Base-by-base conservation (phyloP, 2,329 filamentous ascomycete species). In the Metarhizium sp. region DNA sequence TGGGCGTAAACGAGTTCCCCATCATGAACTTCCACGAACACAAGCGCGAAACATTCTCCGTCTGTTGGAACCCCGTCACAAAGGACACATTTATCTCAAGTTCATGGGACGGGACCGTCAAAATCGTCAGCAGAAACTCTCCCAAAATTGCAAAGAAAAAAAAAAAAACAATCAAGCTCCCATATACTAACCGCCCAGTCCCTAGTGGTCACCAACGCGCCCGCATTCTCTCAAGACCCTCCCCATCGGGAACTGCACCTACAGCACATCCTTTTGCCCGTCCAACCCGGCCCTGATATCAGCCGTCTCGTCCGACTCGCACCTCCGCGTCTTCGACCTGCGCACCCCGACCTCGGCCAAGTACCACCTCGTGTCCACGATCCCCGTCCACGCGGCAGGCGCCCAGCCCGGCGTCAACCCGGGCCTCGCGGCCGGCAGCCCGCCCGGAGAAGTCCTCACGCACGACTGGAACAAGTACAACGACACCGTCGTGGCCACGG, bases 391-490 rank as follows among this genome's bases (percentile, higher is more conserved):
- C 71, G 82, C 82, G 2, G 78, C 82, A 3, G 78, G 81, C 0
- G 77, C 81, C 16, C 71, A 75, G 11, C 73, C 74, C 11, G 62
- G 63, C 59, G 59, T 61, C 13, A 63, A 65, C 32, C 16, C 66
- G 62, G 53, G 62, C 60, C 32, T 66, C 61, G 57, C 69, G 65
- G 51, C 73, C 72, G 67, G 73, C 38, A 71, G 69, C 36, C 76
- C 83, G n/a, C 90, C 91, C 0, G 79, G 84, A 10, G 94, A 99
- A 75, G 84, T 90, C 42, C 80, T 99, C 36, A 96, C 92, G 0
- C 94, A 97, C 72, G 94, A 99, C 71, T 99, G 94, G 94, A 99
- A 99, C 75, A 99, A 99, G 72, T 99, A 99, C 73, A 82, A 88
- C 43, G 84, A 91, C 61, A 87, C 85, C 0, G 78, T 96, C 30